Base-by-base conservation (phyloP, 495 filamentous ascomycete genomes). In the Penicillium simplicissimum region DNA sequence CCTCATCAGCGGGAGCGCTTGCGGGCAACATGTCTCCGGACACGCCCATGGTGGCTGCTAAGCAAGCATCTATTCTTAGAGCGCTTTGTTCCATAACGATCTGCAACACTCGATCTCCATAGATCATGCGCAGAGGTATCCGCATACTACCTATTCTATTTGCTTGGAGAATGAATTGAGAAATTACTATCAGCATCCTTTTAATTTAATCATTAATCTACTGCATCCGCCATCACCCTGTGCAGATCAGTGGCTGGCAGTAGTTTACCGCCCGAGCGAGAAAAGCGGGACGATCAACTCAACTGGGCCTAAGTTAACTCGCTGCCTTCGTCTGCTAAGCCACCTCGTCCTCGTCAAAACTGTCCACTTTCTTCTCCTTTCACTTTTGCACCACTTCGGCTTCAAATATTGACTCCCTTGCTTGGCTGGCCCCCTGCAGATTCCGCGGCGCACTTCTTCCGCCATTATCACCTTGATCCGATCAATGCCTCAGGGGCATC, bases 401-500 rank as follows among this genome's bases (percentile, higher is more conserved):
- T 47, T 33, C 11, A 3, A 52, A 21, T 31, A 21, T 21, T 23
- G 11, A 21, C 35, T 25, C 11, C 36, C 17, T 35, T 61, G 14
- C 36, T 57, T 40, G 28, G 5, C 34, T 21, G 14, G 4, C 14
- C 23, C 35, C 43, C 47, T 56, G 40, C 58, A 57, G 57, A 56
- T 52, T 23, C 14, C 55, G 56, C 34, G 38, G 33, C 37, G 55
- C 35, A 38, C 47, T 55, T 33, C 21, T 51, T 63, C 52, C 34
- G 54, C 58, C 33, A 59, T 40, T 38, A 23, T 52, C 3, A 17
- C 28, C 49, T 51, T 31, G 42, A 62, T 55, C 23, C 59, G 63
- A 76, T 79, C 75, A 74, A 81, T 81, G 77, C 79, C 74, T 78
- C 76, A 77, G 74, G 76, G 76, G 72, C 73, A 72, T 63, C 49